Percentiles rank a stretch among this genome's conserved stretches.
Conservation (phyloP, 768 basidiomycete genomes). For the Suillus variegatus region DNA sequence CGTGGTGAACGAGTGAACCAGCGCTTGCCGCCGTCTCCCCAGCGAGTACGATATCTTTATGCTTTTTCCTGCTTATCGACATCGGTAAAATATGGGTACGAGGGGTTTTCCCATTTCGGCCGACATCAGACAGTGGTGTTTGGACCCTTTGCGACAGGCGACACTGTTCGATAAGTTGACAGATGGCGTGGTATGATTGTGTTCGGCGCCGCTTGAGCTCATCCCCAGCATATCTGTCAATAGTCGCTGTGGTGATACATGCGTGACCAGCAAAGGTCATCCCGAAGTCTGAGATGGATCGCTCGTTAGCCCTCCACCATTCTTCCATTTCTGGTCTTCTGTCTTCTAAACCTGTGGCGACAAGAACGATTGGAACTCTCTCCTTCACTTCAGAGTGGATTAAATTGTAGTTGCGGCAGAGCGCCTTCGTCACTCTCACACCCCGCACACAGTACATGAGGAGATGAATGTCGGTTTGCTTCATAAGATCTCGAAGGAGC, state of each 20-base stretch:
- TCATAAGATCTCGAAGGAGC: conserved; percentile 35
- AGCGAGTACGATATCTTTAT: background rate
- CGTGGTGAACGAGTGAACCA: background rate
- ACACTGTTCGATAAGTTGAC: conserved; percentile 16
- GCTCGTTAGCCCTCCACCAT: conserved; percentile 42
- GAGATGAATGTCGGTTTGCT: conserved; percentile 28
- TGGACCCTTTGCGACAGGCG: background rate
- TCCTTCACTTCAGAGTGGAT: conserved; percentile 31
- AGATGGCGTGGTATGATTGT: conserved; percentile 22
- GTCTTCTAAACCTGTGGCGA: conserved; percentile 39
- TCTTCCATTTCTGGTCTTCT: conserved; percentile 33
- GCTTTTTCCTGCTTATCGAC: background rate
- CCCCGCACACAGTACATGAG: conserved; percentile 38
- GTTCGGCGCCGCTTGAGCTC: conserved; percentile 17
- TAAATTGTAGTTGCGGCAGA: conserved; percentile 31
- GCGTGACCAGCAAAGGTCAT: conserved; percentile 41
- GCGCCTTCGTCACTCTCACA: conserved; percentile 27
- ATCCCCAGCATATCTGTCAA: conserved; percentile 21
- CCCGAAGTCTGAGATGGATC: conserved; percentile 28
- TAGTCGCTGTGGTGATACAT: conserved; percentile 39
- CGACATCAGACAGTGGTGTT: background rate
- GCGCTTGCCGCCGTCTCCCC: background rate
- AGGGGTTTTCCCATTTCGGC: background rate
- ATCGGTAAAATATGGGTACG: background rate
- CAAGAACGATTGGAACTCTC: conserved; percentile 29